These are phyloP conservation scores for Penicillium atrosanguineum DNA, from an alignment of 495 filamentous ascomycete species.

Conservation along the genomic window DNA sequence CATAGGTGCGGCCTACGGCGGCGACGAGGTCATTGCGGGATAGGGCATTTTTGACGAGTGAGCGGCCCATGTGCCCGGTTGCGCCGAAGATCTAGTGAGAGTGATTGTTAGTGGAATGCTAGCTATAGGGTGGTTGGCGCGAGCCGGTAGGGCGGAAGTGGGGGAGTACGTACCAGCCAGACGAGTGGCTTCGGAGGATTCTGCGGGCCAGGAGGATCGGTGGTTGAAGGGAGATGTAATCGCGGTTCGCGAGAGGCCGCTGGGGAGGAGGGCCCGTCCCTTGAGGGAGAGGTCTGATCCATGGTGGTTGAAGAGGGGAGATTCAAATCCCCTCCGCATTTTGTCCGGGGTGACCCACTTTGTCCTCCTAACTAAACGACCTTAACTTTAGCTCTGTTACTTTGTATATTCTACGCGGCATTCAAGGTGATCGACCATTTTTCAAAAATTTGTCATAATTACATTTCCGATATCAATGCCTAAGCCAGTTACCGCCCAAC, in stretches of 20 bases:
- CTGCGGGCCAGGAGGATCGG: constrained; percentile 72
- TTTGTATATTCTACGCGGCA: background rate
- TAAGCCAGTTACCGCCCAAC: constrained; percentile 33
- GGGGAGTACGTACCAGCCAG: constrained; percentile 65
- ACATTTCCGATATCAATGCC: background rate
- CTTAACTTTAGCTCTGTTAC: background rate
- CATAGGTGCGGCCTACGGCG: constrained; percentile 81
- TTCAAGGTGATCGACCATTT: background rate
- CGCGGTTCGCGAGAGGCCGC: constrained; percentile 37
- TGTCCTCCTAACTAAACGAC: background rate
- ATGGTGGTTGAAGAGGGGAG: constrained; percentile 16
- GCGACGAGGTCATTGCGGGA: constrained; percentile 81
- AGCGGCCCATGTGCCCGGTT: constrained; percentile 93
- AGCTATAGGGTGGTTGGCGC: background rate
- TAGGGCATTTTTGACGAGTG: constrained; percentile 78
- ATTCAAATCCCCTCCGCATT: constrained; percentile 1
- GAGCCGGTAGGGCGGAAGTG: background rate
- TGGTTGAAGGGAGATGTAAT: constrained; percentile 67
- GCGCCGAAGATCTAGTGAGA: constrained; percentile 76
- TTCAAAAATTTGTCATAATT: background rate
- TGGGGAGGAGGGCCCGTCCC: constrained; percentile 23
- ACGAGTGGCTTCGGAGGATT: constrained; percentile 71
- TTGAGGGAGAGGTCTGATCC: constrained; percentile 36
- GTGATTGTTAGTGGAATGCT: constrained; percentile 1
- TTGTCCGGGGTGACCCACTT: background rate